Percentiles rank a stretch among this genome's conserved stretches.
These are phyloP conservation scores for Ormosia emarginata DNA, from an alignment of 306 rosid genomes.

Conservation along the genomic window DNA sequence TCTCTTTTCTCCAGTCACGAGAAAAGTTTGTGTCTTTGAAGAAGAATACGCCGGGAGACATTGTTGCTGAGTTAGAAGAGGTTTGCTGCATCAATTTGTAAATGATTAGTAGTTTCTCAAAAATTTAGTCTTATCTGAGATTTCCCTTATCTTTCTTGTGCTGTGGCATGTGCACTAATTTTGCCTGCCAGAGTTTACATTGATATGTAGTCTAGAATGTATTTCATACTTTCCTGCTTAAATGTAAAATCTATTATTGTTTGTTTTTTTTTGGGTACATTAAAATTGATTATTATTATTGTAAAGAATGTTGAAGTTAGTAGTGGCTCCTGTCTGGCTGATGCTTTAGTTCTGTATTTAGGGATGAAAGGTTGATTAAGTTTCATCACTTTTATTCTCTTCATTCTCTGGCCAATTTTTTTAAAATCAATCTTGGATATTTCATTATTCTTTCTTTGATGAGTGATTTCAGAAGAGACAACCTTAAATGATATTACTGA, in stretches of 20 bases:
- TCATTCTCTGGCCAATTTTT: background rate
- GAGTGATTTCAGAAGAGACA: background rate
- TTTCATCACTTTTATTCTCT: background rate
- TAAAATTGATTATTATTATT: background rate
- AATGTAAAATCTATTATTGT: background rate
- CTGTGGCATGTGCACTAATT: background rate
- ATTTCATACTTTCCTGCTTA: constrained; percentile 2
- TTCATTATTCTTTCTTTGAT: background rate
- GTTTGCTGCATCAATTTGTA: constrained; percentile 44
- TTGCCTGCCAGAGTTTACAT: background rate
- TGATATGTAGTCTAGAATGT: constrained; percentile 9
- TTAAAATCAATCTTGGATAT: background rate
- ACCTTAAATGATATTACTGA: constrained; percentile 1
- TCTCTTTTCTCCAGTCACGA: constrained; percentile 59
- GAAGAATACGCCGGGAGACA: constrained; percentile 82
- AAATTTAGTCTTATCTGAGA: background rate
- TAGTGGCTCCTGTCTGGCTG: background rate
- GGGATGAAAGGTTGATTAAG: background rate
- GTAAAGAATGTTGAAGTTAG: background rate
- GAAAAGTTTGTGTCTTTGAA: constrained; percentile 88
- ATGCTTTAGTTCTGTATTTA: background rate
- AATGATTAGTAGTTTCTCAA: constrained; percentile 14
- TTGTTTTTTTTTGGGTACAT: background rate
- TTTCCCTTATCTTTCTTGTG: background rate
- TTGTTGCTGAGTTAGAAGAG: constrained; percentile 91